Base-by-base conservation (phyloP, 345 rosid genomes). In the Lumnitzera littorea region DNA sequence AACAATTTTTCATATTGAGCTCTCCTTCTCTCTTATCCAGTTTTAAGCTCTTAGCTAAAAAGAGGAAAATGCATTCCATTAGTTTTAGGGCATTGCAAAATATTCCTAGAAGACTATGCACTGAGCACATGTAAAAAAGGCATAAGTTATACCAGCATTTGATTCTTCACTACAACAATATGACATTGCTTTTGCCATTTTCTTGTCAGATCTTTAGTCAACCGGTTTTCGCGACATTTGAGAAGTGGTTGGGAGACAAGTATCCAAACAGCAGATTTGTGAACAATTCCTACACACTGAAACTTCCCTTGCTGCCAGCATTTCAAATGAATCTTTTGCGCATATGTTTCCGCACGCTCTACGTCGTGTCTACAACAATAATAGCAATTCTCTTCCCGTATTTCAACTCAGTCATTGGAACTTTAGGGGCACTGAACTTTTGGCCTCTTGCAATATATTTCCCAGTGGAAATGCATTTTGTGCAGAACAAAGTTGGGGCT, bases 361-460 rank as follows among this genome's bases (percentile, higher is more conserved):
- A 82, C 5, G 98, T 86, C 7, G 64, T 70, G 1, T 70, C 82
- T 0, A 80, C 85, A 25, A 87, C 86, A 0, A 67, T 48, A 3
- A 63, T 87, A 9, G 78, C 86, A 5, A 63, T 85, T 55, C 3
- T 79, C 49, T 91, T 91, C 72, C 95, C 96, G 4, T 89, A 83
- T 76, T 91, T 91, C 83, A 89, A 91, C 76, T 83, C 86, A 66
- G 84, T 89, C 23, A 47, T 91, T 6, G 98, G 95, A 49, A 69
- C 82, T 24, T 48, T 89, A 24, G 98, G 92, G 36, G 96, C 84
- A 12, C n/a, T 86, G 29, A 78, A 67, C 36, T 91, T 89, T 51
- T 89, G 92, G 95, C 95, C 96, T 2, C 69, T 89, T 48, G 64
- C 84, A 2, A 84, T 89, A 61, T 80, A 89, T 75, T 86, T 86